Conservation (phyloP, 768 basidiomycete species). For the Mrakia blollopis region DNA sequence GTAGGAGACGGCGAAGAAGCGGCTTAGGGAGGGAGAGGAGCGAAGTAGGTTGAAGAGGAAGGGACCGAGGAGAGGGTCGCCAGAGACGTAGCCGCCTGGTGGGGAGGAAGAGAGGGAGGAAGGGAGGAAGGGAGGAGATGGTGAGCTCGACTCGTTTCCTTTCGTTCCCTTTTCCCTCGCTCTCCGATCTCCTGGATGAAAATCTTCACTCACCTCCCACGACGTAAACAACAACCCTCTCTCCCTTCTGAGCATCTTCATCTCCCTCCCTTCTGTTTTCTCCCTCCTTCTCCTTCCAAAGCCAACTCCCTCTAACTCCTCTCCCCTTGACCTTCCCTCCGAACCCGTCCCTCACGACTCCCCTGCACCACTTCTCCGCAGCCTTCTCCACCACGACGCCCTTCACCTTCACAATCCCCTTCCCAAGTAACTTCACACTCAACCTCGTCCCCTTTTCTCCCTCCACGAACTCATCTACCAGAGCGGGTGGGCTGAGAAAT, state of each 20-base stretch:
- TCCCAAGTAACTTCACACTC: neutral
- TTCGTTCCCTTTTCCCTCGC: too few relatives aligned
- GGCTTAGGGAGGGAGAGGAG: neutral
- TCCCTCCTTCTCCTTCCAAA: neutral
- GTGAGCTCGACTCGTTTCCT: neutral
- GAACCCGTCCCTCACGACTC: slow-evolving; percentile 5
- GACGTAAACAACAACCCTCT: neutral
- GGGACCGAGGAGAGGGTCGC: neutral
- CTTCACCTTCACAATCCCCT: neutral
- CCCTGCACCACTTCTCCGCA: neutral
- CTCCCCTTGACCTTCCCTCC: neutral
- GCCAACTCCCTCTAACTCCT: neutral
- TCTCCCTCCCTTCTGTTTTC: neutral
- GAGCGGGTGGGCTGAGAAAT: slow-evolving; percentile 60
- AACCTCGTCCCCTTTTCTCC: neutral
- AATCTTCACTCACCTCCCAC: neutral
- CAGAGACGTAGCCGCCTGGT: neutral
- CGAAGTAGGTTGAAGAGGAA: slow-evolving; percentile 11
- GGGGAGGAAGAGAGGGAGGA: neutral
- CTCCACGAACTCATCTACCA: neutral
- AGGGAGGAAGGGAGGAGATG: neutral
- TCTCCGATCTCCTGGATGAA: too few relatives aligned
- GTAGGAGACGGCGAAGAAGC: neutral
- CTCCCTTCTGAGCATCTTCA: neutral
- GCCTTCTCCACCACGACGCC: neutral